phyloP scores from a whole-genome alignment of 2,329 filamentous ascomycete genomes.

The Leptoxyphium fumago region DNA sequence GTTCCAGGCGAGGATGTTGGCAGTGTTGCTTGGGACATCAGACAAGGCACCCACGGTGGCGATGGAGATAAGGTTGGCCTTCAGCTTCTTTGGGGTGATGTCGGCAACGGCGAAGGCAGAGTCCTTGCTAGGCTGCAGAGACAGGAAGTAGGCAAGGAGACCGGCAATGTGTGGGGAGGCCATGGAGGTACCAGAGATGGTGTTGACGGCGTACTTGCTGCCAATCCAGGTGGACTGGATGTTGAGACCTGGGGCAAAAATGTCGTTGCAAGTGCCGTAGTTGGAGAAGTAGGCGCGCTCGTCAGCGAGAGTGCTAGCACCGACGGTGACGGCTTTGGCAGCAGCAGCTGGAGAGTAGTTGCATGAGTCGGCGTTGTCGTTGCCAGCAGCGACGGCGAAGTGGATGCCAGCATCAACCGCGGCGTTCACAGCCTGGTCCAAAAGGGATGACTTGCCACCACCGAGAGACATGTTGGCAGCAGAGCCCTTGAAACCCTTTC shows the following conservation, averaged over 20 bases:
- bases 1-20: slow-evolving; percentile 97
- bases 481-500: slow-evolving; percentile 95
- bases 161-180: slow-evolving; percentile 93
- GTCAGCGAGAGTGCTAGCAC: slow-evolving; percentile 83
- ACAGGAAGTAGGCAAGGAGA: slow-evolving; percentile 95
- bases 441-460: slow-evolving; percentile 85
- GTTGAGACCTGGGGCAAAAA: slow-evolving; percentile 94
- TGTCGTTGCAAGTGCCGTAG: slow-evolving; percentile 98
- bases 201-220: slow-evolving; percentile 91
- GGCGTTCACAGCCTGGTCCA: slow-evolving; percentile 87
- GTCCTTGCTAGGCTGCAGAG: slow-evolving; percentile 77
- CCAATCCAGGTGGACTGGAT: slow-evolving; percentile 98
- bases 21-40: slow-evolving; percentile 73
- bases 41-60: slow-evolving; percentile 64
- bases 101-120: slow-evolving; percentile 81
- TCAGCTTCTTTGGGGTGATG: slow-evolving; percentile 87
- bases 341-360: slow-evolving; percentile 97
- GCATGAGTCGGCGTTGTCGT: slow-evolving; percentile 98
- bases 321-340: slow-evolving; percentile 83
- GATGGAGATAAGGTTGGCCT: slow-evolving; percentile 71
- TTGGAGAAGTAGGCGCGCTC: slow-evolving; percentile 99
- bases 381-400: slow-evolving; percentile 95
- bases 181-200: slow-evolving; percentile 99
- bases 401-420: slow-evolving; percentile 84
- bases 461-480: slow-evolving; percentile 99